Conservation (phyloP, 768 basidiomycete species). For the Mycena chlorophos region DNA sequence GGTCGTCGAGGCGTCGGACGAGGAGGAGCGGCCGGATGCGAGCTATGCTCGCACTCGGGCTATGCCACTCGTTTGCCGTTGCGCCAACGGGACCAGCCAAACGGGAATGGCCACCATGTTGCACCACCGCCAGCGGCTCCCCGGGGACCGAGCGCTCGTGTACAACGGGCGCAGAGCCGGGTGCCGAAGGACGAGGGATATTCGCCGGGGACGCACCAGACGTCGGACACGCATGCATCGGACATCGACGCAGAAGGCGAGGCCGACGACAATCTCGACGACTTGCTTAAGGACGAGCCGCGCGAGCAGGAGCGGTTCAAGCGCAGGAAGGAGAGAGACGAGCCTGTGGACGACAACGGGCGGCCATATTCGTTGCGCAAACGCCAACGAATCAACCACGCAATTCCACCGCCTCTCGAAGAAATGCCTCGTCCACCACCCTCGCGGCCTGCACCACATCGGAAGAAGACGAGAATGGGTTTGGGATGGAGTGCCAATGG, state of each 20-base stretch:
- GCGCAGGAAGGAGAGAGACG: no score
- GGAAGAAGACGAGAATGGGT: constrained; percentile 40
- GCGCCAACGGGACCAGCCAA: constrained; percentile 39
- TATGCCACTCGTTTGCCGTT: constrained; percentile 35
- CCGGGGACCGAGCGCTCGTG: constrained; percentile 19
- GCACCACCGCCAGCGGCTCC: constrained; percentile 12
- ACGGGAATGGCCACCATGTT: constrained; percentile 17
- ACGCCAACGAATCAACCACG: constrained; percentile 72
- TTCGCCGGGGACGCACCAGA: no score
- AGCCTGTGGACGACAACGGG: constrained; percentile 44
- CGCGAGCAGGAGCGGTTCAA: no score
- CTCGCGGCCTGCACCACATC: constrained; percentile 13
- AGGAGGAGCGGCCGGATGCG: no score
- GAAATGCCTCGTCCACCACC: constrained; percentile 56
- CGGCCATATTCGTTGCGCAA: constrained; percentile 67
- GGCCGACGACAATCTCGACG: constrained; percentile 36
- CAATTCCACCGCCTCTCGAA: constrained; percentile 79
- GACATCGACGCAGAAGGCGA: constrained; percentile 36
- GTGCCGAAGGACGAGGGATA: constrained; percentile 21
- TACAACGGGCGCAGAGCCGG: constrained; percentile 41
- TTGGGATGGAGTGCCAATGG: constrained; percentile 79
- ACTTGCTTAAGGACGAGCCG: constrained; percentile 26
- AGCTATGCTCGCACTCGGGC: no score
- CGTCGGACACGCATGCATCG: constrained; percentile 42
- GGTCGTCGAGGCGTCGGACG: constrained; percentile 47